Conservation (phyloP, 768 basidiomycete species). For the Epithele typhae region DNA sequence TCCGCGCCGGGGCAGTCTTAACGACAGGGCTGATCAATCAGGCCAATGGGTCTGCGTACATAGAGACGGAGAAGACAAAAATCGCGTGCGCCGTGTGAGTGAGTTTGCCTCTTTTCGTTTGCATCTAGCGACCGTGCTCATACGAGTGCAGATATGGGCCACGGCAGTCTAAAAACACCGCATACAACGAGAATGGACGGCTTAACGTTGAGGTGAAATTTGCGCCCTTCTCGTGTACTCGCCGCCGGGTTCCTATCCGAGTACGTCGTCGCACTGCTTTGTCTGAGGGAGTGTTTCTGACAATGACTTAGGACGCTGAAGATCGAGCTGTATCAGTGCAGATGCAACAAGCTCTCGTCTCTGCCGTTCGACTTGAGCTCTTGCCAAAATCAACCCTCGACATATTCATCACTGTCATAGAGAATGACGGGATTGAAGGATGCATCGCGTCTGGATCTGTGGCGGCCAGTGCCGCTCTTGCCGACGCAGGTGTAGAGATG, state of each 20-base stretch:
- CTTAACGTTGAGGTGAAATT: constrained; percentile 97
- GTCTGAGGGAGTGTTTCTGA: not conserved
- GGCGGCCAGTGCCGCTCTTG: constrained; percentile 87
- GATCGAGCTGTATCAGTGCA: constrained; percentile 80
- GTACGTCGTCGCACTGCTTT: constrained; percentile 42
- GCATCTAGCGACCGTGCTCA: not conserved
- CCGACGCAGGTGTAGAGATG: constrained; percentile 92
- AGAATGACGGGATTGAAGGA: constrained; percentile 88
- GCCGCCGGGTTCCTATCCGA: constrained; percentile 77
- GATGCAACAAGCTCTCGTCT: constrained; percentile 79
- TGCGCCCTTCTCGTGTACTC: constrained; percentile 83
- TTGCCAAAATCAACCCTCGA: constrained; percentile 96
- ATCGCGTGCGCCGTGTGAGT: constrained; percentile 94
- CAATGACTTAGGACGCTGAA: constrained; percentile 75
- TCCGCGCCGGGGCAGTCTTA: constrained; percentile 74
- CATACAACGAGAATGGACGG: constrained; percentile 84
- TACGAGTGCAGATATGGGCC: constrained; percentile 63
- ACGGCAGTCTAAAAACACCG: constrained; percentile 72
- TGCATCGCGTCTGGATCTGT: constrained; percentile 83
- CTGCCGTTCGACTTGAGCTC: constrained; percentile 81
- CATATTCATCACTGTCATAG: constrained; percentile 84
- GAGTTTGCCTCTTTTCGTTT: constrained; percentile 10
- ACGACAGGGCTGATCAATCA: constrained; percentile 88
- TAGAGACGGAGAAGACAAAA: constrained; percentile 89
- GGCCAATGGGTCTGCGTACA: constrained; percentile 95